Percentiles rank a stretch among this genome's conserved stretches.
Evolutionary conservation across 495 filamentous ascomycete genomes (phyloP).

Genomic region (Aspergillus sparsus): DNA sequence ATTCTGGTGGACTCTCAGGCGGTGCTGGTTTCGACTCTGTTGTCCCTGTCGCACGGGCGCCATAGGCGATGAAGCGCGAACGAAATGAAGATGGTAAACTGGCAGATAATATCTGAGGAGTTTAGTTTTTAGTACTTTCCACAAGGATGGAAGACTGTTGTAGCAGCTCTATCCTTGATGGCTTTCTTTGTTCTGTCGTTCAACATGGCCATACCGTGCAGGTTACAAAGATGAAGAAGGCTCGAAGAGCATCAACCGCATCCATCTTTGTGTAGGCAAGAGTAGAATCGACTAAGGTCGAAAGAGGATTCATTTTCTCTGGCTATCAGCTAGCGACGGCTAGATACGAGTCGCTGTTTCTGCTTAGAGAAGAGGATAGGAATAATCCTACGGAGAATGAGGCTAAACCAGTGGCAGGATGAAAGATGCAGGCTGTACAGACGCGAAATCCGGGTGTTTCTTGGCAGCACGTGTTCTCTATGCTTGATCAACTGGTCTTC

Average conservation of each 20-base stretch:
- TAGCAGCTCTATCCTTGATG: not conserved
- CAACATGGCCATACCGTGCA: conserved; percentile 45
- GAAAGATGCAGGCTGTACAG: no score
- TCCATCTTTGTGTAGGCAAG: conserved; percentile 41
- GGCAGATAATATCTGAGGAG: conserved; percentile 54
- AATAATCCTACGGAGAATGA: not conserved
- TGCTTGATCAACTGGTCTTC: no score
- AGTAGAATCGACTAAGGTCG: conserved; percentile 26
- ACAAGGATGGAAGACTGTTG: not conserved
- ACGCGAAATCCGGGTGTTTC: no score
- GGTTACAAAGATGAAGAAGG: conserved; percentile 48
- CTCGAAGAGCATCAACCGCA: conserved; percentile 42
- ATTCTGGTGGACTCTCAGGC: conserved; percentile 15
- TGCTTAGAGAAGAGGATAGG: not conserved
- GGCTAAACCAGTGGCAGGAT: no score
- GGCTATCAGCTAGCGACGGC: not conserved
- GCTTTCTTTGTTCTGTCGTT: not conserved
- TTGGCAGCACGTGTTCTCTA: no score
- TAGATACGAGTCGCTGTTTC: not conserved
- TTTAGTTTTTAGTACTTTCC: conserved; percentile 27
- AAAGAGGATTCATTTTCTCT: conserved; percentile 28
- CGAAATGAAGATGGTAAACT: conserved; percentile 52
- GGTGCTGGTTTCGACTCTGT: conserved; percentile 20
- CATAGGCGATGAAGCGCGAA: conserved; percentile 59
- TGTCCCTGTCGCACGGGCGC: conserved; percentile 50